Percentiles rank a stretch among this genome's conserved stretches.
Evolutionary conservation across 306 rosid species (phyloP).

Genomic region (Glycine latifolia): DNA sequence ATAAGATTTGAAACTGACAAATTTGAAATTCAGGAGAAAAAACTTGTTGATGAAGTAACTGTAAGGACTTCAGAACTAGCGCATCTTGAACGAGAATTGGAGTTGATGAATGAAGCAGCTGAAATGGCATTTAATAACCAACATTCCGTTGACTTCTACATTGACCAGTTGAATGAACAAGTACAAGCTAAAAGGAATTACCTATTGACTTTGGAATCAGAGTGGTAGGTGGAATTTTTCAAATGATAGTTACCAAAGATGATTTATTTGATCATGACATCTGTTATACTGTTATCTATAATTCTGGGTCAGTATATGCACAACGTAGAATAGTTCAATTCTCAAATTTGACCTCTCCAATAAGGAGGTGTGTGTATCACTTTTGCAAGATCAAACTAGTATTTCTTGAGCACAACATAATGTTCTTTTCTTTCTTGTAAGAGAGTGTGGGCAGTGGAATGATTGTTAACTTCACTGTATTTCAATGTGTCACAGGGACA

Average conservation of each 20-base stretch:
- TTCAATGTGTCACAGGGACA: slow-evolving; percentile 66
- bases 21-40: slow-evolving; percentile 58
- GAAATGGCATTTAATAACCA: slow-evolving; percentile 61
- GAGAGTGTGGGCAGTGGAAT: background rate
- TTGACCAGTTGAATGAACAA: slow-evolving; percentile 62
- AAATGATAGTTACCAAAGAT: slow-evolving; percentile 29
- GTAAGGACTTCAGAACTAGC: slow-evolving; percentile 56
- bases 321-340: slow-evolving; percentile 12
- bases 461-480: slow-evolving; percentile 28
- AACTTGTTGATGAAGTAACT: slow-evolving; percentile 49
- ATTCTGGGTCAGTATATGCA: slow-evolving; percentile 18
- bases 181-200: slow-evolving; percentile 53
- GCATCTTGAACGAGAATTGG: slow-evolving; percentile 72
- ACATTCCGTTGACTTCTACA: slow-evolving; percentile 67
- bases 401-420: slow-evolving; percentile 21
- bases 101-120: slow-evolving; percentile 61
- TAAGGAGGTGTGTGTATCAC: background rate
- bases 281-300: slow-evolving; percentile 6
- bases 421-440: slow-evolving; percentile 31
- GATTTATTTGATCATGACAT: slow-evolving; percentile 3
- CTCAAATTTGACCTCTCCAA: background rate
- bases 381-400: slow-evolving; percentile 31
- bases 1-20: slow-evolving; percentile 45
- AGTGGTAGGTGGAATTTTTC: slow-evolving; percentile 58
- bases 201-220: slow-evolving; percentile 63